Evolutionary conservation across 768 basidiomycete genomes (phyloP).

Genomic region (Serendipita sp.): DNA sequence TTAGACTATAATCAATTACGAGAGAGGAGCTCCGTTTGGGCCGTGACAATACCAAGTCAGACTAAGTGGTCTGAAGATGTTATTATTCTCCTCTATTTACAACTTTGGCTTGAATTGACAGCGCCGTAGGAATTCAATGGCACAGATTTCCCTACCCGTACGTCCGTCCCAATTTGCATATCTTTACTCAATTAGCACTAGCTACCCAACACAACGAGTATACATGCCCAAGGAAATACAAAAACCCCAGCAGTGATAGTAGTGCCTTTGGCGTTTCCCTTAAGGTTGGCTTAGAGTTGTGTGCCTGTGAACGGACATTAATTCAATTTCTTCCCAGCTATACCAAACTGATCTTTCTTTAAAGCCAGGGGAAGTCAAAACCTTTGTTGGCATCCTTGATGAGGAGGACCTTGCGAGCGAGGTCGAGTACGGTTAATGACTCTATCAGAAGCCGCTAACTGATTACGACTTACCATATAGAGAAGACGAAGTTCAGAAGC

Average conservation of each 20-base stretch:
- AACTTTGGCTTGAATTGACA: background rate
- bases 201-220: background rate
- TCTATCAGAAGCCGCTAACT: background rate
- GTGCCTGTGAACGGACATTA: background rate
- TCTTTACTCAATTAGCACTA: background rate
- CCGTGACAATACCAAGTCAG: slow-evolving; percentile 55
- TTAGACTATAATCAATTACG: slow-evolving; percentile 33
- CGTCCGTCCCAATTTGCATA: background rate
- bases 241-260: background rate
- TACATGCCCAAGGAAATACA: background rate
- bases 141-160: background rate
- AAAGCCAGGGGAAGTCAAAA: slow-evolving; percentile 44
- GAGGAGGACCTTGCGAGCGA: background rate
- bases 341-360: slow-evolving; percentile 37
- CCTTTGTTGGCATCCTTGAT: slow-evolving; percentile 53
- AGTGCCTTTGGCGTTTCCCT: background rate
- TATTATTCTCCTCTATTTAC: slow-evolving; percentile 7
- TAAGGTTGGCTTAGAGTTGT: background rate
- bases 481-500: background rate
- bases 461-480: background rate
- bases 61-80: slow-evolving; percentile 42
- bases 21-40: slow-evolving; percentile 55
- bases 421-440: background rate
- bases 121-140: background rate
- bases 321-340: slow-evolving; percentile 25